Percentiles rank a stretch among this genome's conserved stretches.
Conservation (phyloP, 495 filamentous ascomycete genomes). For the Letharia columbiana region DNA sequence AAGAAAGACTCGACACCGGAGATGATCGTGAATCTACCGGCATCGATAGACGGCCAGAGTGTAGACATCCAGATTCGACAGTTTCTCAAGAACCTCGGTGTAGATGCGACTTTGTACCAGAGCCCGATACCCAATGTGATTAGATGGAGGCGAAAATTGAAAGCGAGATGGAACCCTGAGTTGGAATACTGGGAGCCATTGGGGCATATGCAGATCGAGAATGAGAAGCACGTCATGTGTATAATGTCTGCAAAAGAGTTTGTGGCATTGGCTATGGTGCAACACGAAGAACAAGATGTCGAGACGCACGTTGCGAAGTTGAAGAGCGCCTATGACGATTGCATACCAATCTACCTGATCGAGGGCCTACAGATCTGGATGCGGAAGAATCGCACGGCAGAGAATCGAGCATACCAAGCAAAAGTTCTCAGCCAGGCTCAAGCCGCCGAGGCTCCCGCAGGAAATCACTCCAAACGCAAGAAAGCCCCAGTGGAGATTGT, state of each 20-base stretch:
- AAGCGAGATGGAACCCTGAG: slow-evolving; percentile 51
- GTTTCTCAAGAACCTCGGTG: slow-evolving; percentile 50
- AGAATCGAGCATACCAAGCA: slow-evolving; percentile 58
- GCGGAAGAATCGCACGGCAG: slow-evolving; percentile 58
- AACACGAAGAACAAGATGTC: slow-evolving; percentile 39
- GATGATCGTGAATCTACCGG: slow-evolving; percentile 76
- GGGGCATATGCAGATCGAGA: slow-evolving; percentile 40
- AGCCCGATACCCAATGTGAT: slow-evolving; percentile 52
- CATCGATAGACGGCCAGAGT: slow-evolving; percentile 40
- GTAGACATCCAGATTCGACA: slow-evolving; percentile 43
- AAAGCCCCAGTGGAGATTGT: slow-evolving; percentile 30
- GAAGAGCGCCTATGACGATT: slow-evolving; percentile 42
- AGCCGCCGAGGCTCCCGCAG: slow-evolving; percentile 14
- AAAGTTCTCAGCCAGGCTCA: slow-evolving; percentile 52
- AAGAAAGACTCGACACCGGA: slow-evolving; percentile 69
- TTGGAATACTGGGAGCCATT: slow-evolving; percentile 60
- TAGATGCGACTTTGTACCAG: slow-evolving; percentile 40
- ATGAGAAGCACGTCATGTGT: slow-evolving; percentile 61
- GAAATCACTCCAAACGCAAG: slow-evolving; percentile 22
- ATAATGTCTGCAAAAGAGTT: slow-evolving; percentile 61
- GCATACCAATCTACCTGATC: slow-evolving; percentile 64
- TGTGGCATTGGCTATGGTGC: slow-evolving; percentile 40
- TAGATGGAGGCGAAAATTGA: slow-evolving; percentile 67
- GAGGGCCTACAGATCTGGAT: slow-evolving; percentile 62
- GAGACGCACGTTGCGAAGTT: slow-evolving; percentile 52